Conservation (phyloP, 1,284 basidiomycete genomes). For the Trichosporon ovoides region DNA sequence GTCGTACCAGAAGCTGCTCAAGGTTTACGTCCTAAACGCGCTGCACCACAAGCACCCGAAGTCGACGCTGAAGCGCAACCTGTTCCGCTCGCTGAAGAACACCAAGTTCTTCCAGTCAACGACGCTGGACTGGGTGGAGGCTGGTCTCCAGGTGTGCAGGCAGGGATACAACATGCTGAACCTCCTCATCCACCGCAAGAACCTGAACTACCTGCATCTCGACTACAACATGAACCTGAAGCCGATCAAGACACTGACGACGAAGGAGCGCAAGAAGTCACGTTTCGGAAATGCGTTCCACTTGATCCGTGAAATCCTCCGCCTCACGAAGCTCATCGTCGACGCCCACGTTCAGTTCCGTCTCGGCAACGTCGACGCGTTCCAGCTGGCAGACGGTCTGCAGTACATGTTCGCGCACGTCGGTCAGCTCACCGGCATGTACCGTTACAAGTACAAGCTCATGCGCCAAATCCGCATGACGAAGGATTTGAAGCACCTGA, state of each 20-base stretch:
- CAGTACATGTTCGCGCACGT: slow-evolving; percentile 98
- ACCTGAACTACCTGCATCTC: slow-evolving; percentile 74
- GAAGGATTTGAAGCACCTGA: slow-evolving; percentile 97
- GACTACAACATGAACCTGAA: slow-evolving; percentile 58
- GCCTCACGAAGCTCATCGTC: slow-evolving; percentile 96
- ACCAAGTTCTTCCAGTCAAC: slow-evolving; percentile 99
- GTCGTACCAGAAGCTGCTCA: slow-evolving; percentile 97
- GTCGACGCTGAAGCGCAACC: slow-evolving; percentile 94
- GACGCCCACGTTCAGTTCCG: slow-evolving; percentile 99
- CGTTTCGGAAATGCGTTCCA: slow-evolving; percentile 99
- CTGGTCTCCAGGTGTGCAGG: slow-evolving; percentile 93
- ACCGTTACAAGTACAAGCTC: slow-evolving; percentile 90
- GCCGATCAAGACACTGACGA: slow-evolving; percentile 97
- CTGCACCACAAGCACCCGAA: slow-evolving; percentile 84
- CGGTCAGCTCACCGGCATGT: slow-evolving; percentile 97
- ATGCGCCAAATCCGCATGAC: slow-evolving; percentile 99
- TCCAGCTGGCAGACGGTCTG: slow-evolving; percentile 96
- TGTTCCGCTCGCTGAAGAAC: slow-evolving; percentile 91
- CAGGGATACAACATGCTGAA: slow-evolving; percentile 99
- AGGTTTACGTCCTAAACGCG: slow-evolving; percentile 93
- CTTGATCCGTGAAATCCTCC: slow-evolving; percentile 92
- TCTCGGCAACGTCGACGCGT: slow-evolving; percentile 96
- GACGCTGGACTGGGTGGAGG: slow-evolving; percentile 97
- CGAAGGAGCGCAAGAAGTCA: slow-evolving; percentile 99
- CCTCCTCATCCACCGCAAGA: slow-evolving; percentile 98